These are phyloP conservation scores for Barnettozyma sucrosica DNA, from an alignment of 805 yeast genomes.

Conservation along the genomic window DNA sequence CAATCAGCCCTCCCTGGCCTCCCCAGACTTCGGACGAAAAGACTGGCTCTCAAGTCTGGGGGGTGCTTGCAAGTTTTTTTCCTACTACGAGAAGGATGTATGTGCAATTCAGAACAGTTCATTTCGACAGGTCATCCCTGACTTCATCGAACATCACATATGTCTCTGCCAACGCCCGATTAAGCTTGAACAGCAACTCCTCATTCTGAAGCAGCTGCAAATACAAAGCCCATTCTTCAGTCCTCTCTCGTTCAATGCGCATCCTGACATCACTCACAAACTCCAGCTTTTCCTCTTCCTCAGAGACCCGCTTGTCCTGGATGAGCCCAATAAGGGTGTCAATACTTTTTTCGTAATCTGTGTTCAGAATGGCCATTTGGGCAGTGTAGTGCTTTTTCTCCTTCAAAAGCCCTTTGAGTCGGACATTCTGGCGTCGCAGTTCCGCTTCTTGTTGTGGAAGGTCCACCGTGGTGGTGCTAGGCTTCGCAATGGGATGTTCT, in stretches of 20 bases:
- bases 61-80: no score
- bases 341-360: slow-evolving; percentile 15
- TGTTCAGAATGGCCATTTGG: slow-evolving; percentile 8
- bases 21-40: not conserved
- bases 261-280: slow-evolving; percentile 2
- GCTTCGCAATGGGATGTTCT: not conserved
- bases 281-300: slow-evolving; percentile 4
- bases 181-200: slow-evolving; percentile 8
- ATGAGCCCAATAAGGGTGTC: slow-evolving; percentile 7
- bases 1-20: not conserved
- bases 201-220: slow-evolving; percentile 12
- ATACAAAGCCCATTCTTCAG: slow-evolving; percentile 12
- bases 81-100: no score
- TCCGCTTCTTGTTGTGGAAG: slow-evolving; percentile 3
- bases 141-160: slow-evolving; percentile 7
- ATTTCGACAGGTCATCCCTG: not conserved
- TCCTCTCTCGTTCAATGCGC: slow-evolving; percentile 6
- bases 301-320: slow-evolving; percentile 5
- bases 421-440: slow-evolving; percentile 13
- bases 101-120: not conserved
- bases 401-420: slow-evolving; percentile 12
- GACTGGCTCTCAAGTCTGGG: not conserved
- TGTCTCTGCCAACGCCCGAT: slow-evolving; percentile 9
- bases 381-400: slow-evolving; percentile 7
- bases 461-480: not conserved